Evolutionary conservation across 345 rosid genomes (phyloP).

Genomic region (Stellera chamaejasme): DNA sequence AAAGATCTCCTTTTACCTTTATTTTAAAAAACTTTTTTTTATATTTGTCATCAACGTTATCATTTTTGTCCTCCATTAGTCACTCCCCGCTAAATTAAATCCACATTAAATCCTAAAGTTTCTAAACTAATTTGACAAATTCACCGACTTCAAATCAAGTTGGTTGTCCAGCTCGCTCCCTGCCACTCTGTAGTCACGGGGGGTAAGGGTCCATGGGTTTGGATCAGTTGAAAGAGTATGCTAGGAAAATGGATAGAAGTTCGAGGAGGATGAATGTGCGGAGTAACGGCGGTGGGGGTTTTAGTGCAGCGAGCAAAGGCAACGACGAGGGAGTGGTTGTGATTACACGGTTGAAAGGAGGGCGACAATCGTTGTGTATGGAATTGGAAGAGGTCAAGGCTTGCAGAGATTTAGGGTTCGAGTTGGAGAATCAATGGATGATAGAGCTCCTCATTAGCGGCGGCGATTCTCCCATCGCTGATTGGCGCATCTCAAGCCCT

Average conservation of each 20-base stretch:
- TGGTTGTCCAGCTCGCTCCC: conserved; percentile 34
- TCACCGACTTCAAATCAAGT: too few species aligned
- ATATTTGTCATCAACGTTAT: too few species aligned
- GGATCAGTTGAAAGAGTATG: conserved; percentile 38
- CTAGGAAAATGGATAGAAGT: conserved; percentile 26
- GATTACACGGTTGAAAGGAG: conserved; percentile 79
- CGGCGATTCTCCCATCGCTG: conserved; percentile 77
- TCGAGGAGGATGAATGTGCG: conserved; percentile 25
- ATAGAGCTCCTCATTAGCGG: conserved; percentile 65
- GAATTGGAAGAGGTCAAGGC: conserved; percentile 84
- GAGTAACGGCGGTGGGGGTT: conserved; percentile 14
- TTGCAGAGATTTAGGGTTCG: conserved; percentile 88
- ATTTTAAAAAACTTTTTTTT: too few species aligned
- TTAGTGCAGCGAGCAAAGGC: conserved; percentile 34
- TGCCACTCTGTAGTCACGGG: too few species aligned
- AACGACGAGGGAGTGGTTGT: conserved; percentile 46
- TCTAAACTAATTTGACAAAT: too few species aligned
- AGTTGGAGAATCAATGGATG: conserved; percentile 67
- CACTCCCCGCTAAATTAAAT: too few species aligned
- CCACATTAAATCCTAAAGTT: too few species aligned
- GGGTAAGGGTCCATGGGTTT: conserved; percentile 9
- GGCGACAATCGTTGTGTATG: conserved; percentile 73
- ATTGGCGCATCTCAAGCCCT: conserved; percentile 89
- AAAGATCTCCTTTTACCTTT: too few species aligned
- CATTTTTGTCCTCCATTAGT: too few species aligned